Evolutionary conservation across 2,329 filamentous ascomycete genomes (phyloP).

Genomic region (Parasarocladium wereldwijsianum): DNA sequence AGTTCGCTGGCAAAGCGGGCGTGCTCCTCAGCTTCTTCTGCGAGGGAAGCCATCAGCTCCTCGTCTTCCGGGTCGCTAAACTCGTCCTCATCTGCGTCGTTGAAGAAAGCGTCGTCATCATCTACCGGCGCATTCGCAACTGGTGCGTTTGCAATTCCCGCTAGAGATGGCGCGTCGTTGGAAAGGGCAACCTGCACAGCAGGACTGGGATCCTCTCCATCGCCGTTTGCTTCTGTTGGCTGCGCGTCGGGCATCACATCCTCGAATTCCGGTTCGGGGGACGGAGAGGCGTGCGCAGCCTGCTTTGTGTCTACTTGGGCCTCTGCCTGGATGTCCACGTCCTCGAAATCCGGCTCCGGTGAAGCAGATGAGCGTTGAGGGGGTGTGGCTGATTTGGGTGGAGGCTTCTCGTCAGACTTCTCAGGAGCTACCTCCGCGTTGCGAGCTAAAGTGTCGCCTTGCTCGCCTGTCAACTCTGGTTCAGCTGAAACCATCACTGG

Average conservation of each 20-base stretch:
- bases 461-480: too few species aligned
- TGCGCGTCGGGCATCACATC: constrained; percentile 15
- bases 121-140: constrained; percentile 5
- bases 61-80: constrained; percentile 86
- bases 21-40: constrained; percentile 84
- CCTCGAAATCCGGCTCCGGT: constrained; percentile 20
- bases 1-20: constrained; percentile 80
- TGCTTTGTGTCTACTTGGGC: constrained; percentile 3
- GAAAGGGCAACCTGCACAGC: constrained; percentile 14
- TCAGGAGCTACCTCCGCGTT: too few species aligned
- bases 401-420: not conserved
- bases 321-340: constrained; percentile 12
- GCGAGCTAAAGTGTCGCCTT: too few species aligned
- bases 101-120: constrained; percentile 26
- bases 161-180: constrained; percentile 15
- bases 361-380: constrained; percentile 4
- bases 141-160: not conserved
- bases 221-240: not conserved
- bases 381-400: not conserved
- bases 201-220: not conserved
- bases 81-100: constrained; percentile 53
- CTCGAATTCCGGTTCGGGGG: constrained; percentile 21
- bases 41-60: constrained; percentile 73
- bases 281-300: constrained; percentile 9
- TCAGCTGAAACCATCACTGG: too few species aligned